A percentile compares a stretch with the other conserved stretches of the same genome.
These are phyloP conservation scores for Epithele typhae DNA, from an alignment of 768 basidiomycete species.

Conservation along the genomic window DNA sequence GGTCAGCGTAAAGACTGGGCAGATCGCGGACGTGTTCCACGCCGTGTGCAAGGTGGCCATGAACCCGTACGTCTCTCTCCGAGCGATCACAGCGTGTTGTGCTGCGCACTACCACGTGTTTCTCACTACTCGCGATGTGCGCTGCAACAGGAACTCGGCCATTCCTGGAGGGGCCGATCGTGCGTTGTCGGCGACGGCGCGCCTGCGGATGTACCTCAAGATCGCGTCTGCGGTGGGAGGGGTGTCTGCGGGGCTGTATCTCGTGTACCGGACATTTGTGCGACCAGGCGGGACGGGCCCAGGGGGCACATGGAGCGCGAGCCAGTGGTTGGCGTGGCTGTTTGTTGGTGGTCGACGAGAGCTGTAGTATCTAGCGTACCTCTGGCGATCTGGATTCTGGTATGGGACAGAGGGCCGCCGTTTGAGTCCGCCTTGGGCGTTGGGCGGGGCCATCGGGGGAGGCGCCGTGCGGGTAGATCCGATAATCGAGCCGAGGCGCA, in stretches of 20 bases:
- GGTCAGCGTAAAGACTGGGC: slow-evolving; percentile 83
- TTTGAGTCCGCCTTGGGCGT: too few species aligned
- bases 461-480: too few species aligned
- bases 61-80: slow-evolving; percentile 54
- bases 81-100: slow-evolving; percentile 6
- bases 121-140: slow-evolving; percentile 7
- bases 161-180: slow-evolving; percentile 79
- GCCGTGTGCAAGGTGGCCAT: slow-evolving; percentile 80
- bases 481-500: slow-evolving; percentile 17
- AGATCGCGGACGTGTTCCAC: slow-evolving; percentile 85
- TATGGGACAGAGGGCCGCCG: too few species aligned
- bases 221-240: slow-evolving; percentile 73
- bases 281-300: slow-evolving; percentile 50
- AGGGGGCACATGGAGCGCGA: slow-evolving; percentile 41
- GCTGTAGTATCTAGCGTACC: too few species aligned
- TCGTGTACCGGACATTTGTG: slow-evolving; percentile 65
- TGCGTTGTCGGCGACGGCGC: slow-evolving; percentile 62
- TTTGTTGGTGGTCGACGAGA: slow-evolving; percentile 46
- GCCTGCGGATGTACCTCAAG: slow-evolving; percentile 68
- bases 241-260: slow-evolving; percentile 63
- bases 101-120: slow-evolving; percentile 1
- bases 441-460: slow-evolving; percentile 9
- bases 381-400: too few species aligned
- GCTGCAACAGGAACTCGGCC: slow-evolving; percentile 21
- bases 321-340: slow-evolving; percentile 66